phyloP scores from a whole-genome alignment of 2,329 filamentous ascomycete genomes.

The Colletotrichum sp. region DNA sequence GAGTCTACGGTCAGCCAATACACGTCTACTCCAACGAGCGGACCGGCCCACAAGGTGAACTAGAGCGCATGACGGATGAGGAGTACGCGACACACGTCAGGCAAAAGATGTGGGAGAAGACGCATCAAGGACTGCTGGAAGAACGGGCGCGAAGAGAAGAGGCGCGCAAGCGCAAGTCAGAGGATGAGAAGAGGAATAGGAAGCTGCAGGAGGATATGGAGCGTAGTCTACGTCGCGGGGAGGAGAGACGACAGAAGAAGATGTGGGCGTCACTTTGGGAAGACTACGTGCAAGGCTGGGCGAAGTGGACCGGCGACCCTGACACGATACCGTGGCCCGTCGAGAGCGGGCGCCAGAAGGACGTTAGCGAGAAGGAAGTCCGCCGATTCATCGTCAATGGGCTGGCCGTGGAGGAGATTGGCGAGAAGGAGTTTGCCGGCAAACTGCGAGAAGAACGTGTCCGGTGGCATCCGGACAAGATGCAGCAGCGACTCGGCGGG shows the following conservation, averaged over 20 bases:
- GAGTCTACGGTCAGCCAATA: slow-evolving; percentile 94
- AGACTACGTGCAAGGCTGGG: slow-evolving; percentile 70
- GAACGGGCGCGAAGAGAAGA: slow-evolving; percentile 70
- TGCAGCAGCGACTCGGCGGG: slow-evolving; percentile 85
- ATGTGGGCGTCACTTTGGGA: slow-evolving; percentile 67
- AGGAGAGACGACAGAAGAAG: slow-evolving; percentile 63
- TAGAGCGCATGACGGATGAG: slow-evolving; percentile 90
- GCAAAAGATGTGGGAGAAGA: slow-evolving; percentile 94
- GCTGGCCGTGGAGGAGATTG: slow-evolving; percentile 44
- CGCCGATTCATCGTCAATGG: slow-evolving; percentile 70
- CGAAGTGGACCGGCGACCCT: slow-evolving; percentile 48
- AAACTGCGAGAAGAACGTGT: slow-evolving; percentile 83
- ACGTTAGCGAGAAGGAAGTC: slow-evolving; percentile 65
- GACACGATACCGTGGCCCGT: slow-evolving; percentile 75
- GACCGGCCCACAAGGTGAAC: slow-evolving; percentile 52
- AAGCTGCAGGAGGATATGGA: slow-evolving; percentile 63
- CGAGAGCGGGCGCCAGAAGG: slow-evolving; percentile 59
- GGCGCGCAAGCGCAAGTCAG: slow-evolving; percentile 54
- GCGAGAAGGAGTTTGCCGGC: slow-evolving; percentile 50
- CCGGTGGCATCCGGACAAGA: slow-evolving; percentile 97
- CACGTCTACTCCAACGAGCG: slow-evolving; percentile 71
- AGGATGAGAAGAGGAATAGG: slow-evolving; percentile 53
- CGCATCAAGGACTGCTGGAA: slow-evolving; percentile 81
- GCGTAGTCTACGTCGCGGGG: slow-evolving; percentile 69
- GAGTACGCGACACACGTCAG: slow-evolving; percentile 89